Evolutionary conservation across 331 rosid genomes (phyloP).

Genomic region (Rhamnella rubrinervis): DNA sequence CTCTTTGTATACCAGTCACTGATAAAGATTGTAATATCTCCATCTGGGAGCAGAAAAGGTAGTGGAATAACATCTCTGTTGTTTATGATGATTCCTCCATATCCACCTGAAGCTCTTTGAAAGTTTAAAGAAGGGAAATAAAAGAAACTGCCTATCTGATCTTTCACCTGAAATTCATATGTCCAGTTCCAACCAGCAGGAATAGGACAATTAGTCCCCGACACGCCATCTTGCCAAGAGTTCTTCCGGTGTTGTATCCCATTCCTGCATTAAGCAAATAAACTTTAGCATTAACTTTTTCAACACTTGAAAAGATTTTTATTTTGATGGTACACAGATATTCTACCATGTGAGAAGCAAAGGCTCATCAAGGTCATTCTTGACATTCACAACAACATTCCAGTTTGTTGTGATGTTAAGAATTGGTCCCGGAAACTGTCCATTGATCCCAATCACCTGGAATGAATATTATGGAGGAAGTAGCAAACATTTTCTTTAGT

Average conservation of each 20-base stretch:
- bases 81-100: slow-evolving; percentile 77
- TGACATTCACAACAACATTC: slow-evolving; percentile 85
- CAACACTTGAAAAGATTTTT: slow-evolving; percentile 7
- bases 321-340: slow-evolving; percentile 18
- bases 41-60: slow-evolving; percentile 81
- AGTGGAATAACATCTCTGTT: slow-evolving; percentile 71
- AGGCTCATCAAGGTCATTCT: slow-evolving; percentile 83
- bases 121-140: slow-evolving; percentile 83
- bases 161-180: slow-evolving; percentile 88
- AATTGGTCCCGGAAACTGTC: slow-evolving; percentile 71
- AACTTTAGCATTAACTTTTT: slow-evolving; percentile 34
- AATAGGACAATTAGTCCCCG: slow-evolving; percentile 94
- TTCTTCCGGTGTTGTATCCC: slow-evolving; percentile 80
- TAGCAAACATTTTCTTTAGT: neutral
- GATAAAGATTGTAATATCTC: slow-evolving; percentile 73
- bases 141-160: slow-evolving; percentile 95
- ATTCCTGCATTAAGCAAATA: slow-evolving; percentile 63
- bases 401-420: slow-evolving; percentile 86
- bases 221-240: slow-evolving; percentile 95
- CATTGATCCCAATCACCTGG: slow-evolving; percentile 81
- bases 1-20: slow-evolving; percentile 83
- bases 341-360: slow-evolving; percentile 83
- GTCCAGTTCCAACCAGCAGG: slow-evolving; percentile 98
- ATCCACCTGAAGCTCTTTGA: slow-evolving; percentile 91
- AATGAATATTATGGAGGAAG: slow-evolving; percentile 11